Evolutionary conservation across 495 filamentous ascomycete species (phyloP).

Genomic region (Neurospora sp.): DNA sequence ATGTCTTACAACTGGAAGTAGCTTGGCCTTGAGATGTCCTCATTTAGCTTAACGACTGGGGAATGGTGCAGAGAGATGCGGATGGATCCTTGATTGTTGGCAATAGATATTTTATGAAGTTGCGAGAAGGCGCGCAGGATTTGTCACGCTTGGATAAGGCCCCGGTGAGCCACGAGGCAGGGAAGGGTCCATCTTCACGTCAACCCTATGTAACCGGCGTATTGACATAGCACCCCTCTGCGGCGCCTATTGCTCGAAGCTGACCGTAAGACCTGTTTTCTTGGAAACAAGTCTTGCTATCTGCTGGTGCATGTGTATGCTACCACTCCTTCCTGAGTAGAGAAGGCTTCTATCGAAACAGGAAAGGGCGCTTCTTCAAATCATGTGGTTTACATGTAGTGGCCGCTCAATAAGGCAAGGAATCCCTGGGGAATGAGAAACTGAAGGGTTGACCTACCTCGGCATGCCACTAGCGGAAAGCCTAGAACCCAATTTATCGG

Average conservation of each 20-base stretch:
- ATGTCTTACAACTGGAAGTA: not conserved
- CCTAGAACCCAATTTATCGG: not conserved
- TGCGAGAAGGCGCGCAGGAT: not conserved
- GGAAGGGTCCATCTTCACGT: not conserved
- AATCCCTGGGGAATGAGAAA: not conserved
- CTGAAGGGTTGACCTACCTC: not conserved
- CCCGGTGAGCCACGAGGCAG: not conserved
- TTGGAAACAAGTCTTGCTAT: not conserved
- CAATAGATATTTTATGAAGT: not conserved
- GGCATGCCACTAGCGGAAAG: not conserved
- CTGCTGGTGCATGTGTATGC: not conserved
- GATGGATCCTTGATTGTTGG: not conserved
- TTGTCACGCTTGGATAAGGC: not conserved
- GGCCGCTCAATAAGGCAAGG: not conserved
- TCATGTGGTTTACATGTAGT: not conserved
- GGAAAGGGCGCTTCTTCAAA: not conserved
- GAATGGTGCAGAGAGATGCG: not conserved
- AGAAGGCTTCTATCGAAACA: not conserved
- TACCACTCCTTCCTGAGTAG: too few species aligned
- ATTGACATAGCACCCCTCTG: not conserved
- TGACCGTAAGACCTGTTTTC: not conserved
- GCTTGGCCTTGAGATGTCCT: not conserved
- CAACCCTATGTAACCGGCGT: not conserved
- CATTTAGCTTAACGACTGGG: not conserved
- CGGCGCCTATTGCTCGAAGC: not conserved